A percentile compares a stretch with the other conserved stretches of the same genome.
phyloP scores from a whole-genome alignment of 768 basidiomycete genomes.

The Favolaschia claudopus region DNA sequence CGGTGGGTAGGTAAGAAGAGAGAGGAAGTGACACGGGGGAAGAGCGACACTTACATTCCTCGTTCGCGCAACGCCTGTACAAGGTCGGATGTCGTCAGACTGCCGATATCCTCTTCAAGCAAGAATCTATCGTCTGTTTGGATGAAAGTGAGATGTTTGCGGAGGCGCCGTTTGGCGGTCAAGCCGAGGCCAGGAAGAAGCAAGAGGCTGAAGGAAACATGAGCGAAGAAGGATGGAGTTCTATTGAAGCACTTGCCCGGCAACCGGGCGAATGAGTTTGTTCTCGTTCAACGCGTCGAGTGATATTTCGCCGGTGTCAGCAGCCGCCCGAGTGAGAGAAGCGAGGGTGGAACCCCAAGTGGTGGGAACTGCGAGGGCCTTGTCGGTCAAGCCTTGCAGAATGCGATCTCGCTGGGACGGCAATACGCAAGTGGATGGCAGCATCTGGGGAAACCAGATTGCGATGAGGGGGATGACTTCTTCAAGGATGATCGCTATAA shows the following conservation, averaged over 20 bases:
- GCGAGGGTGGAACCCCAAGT: constrained; percentile 45
- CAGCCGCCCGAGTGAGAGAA: constrained; percentile 41
- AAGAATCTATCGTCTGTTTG: constrained; percentile 72
- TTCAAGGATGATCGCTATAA: constrained; percentile 78
- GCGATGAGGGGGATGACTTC: constrained; percentile 86
- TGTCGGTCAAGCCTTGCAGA: constrained; percentile 60
- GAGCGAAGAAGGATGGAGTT: too few species aligned
- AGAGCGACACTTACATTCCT: constrained; percentile 67
- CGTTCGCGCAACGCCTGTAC: constrained; percentile 76
- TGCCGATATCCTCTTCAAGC: constrained; percentile 52
- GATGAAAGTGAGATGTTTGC: constrained; percentile 53
- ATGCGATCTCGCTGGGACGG: constrained; percentile 78
- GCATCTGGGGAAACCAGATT: constrained; percentile 82
- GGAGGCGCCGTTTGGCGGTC: constrained; percentile 50
- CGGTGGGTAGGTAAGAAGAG: background rate
- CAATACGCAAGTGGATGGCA: constrained; percentile 87
- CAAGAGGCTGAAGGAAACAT: constrained; percentile 38
- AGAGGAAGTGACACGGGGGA: background rate
- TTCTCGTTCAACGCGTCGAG: constrained; percentile 38
- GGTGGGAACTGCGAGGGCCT: constrained; percentile 49
- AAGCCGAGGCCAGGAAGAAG: constrained; percentile 54
- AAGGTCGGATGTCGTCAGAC: constrained; percentile 62
- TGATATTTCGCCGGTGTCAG: constrained; percentile 43
- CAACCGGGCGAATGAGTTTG: too few species aligned
- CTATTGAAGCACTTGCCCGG: too few species aligned